Evolutionary conservation across 1,139 yeast genomes (phyloP).

Genomic region (Geotrichum cucujoidarum): DNA sequence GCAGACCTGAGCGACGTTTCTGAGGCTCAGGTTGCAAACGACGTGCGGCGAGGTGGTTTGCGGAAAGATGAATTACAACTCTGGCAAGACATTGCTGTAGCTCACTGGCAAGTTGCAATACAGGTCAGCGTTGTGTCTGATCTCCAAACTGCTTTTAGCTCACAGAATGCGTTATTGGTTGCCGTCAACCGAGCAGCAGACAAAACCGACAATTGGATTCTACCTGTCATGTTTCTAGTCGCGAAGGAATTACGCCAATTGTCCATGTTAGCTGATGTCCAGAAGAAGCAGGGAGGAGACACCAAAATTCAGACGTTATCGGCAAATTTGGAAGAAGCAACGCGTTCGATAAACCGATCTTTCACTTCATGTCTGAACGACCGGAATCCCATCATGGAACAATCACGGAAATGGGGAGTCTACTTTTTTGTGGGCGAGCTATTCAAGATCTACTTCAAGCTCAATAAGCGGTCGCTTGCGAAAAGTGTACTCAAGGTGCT

Average conservation of each 20-base stretch:
- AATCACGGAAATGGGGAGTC: constrained; percentile 48
- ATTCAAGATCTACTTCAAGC: constrained; percentile 63
- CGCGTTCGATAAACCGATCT: constrained; percentile 56
- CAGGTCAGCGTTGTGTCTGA: constrained; percentile 27
- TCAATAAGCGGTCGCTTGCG: constrained; percentile 62
- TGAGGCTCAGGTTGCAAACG: constrained; percentile 25
- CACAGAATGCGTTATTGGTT: constrained; percentile 30
- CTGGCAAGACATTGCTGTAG: constrained; percentile 30
- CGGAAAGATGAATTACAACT: constrained; percentile 16
- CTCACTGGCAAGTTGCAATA: constrained; percentile 31
- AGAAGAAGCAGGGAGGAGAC: constrained; percentile 40
- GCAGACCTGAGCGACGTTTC: constrained; percentile 25
- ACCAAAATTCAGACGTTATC: constrained; percentile 58
- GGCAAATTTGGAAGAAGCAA: constrained; percentile 57
- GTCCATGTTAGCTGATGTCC: constrained; percentile 32
- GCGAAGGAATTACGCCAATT: constrained; percentile 50
- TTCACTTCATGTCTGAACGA: constrained; percentile 79
- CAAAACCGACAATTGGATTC: constrained; percentile 60
- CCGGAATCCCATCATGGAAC: constrained; percentile 47
- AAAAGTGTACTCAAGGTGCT: constrained; percentile 71
- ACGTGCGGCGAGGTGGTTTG: constrained; percentile 19
- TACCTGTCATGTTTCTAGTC: constrained; percentile 51
- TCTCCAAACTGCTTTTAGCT: constrained; percentile 29
- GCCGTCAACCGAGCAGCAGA: constrained; percentile 55
- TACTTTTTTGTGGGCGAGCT: constrained; percentile 71